These are phyloP conservation scores for Xerocomellus intermedius DNA, from an alignment of 768 basidiomycete genomes.

Conservation along the genomic window DNA sequence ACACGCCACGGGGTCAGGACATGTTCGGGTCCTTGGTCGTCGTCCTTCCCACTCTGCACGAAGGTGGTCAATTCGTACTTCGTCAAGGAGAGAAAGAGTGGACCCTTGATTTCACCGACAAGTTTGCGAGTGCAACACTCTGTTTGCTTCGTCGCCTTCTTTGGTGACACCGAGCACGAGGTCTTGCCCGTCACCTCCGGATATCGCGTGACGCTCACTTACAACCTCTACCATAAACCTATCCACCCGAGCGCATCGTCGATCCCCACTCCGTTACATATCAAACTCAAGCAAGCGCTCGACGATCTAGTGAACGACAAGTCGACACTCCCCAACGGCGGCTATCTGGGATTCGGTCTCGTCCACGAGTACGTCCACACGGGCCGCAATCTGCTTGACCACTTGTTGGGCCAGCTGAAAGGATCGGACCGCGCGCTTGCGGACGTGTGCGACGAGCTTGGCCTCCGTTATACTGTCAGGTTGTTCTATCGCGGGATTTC, in stretches of 20 bases:
- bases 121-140: neutral
- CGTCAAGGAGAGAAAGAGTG: slow-evolving; percentile 1
- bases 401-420: slow-evolving; percentile 9
- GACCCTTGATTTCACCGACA: slow-evolving; percentile 1
- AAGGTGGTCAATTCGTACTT: slow-evolving; percentile 14
- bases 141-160: slow-evolving; percentile 42
- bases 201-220: slow-evolving; percentile 44
- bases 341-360: slow-evolving; percentile 17
- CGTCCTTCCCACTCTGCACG: slow-evolving; percentile 41
- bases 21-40: slow-evolving; percentile 56
- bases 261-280: neutral
- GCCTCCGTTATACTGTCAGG: slow-evolving; percentile 1
- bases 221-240: slow-evolving; percentile 32
- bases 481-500: neutral
- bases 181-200: slow-evolving; percentile 42
- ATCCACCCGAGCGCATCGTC: neutral
- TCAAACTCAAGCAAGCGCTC: neutral
- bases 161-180: slow-evolving; percentile 46
- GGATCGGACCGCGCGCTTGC: slow-evolving; percentile 10
- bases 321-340: slow-evolving; percentile 4
- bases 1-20: slow-evolving; percentile 35
- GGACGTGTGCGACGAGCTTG: slow-evolving; percentile 5
- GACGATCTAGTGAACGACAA: neutral
- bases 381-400: neutral
- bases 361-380: slow-evolving; percentile 13